These are phyloP conservation scores for Phaeodactylum tricornutum DNA, from an alignment of 108 stramenopile genomes.

Conservation along the genomic window DNA sequence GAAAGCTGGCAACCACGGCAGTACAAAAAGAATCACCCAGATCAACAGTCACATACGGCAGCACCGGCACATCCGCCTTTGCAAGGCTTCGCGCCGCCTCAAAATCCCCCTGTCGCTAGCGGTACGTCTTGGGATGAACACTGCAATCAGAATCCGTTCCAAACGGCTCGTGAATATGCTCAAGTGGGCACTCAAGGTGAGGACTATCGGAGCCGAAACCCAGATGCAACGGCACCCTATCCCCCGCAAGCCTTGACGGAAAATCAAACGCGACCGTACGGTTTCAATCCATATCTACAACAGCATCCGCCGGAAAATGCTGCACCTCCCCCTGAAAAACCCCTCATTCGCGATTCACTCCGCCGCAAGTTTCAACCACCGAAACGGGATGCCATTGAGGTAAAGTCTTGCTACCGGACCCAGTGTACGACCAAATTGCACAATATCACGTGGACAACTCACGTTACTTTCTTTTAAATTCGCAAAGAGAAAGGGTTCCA, in stretches of 20 bases:
- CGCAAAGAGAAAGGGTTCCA: too few relatives aligned
- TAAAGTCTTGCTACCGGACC: too few relatives aligned
- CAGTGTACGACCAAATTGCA: too few relatives aligned
- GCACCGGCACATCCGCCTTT: background rate
- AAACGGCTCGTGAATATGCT: slow-evolving; percentile 39
- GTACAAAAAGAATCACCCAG: background rate
- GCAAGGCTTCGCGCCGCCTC: background rate
- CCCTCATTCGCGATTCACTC: slow-evolving; percentile 49
- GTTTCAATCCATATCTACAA: slow-evolving; percentile 14
- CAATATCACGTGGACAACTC: too few relatives aligned
- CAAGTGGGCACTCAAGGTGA: background rate
- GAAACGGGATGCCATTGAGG: too few relatives aligned
- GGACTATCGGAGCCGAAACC: background rate
- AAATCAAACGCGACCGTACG: slow-evolving; percentile 8
- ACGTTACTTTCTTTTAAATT: too few relatives aligned
- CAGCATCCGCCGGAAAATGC: slow-evolving; percentile 5
- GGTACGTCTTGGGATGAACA: slow-evolving; percentile 17
- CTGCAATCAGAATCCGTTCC: slow-evolving; percentile 52
- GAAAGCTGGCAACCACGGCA: slow-evolving; percentile 3
- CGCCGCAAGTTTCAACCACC: slow-evolving; percentile 75
- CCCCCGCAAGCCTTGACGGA: slow-evolving; percentile 1
- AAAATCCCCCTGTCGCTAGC: background rate
- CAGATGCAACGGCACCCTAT: background rate
- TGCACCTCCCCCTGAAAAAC: slow-evolving; percentile 4
- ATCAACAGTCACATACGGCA: slow-evolving; percentile 6